Evolutionary conservation across 228 moss, liverwort and hornwort species (phyloP).

Genomic region (Sphagnum fallax): DNA sequence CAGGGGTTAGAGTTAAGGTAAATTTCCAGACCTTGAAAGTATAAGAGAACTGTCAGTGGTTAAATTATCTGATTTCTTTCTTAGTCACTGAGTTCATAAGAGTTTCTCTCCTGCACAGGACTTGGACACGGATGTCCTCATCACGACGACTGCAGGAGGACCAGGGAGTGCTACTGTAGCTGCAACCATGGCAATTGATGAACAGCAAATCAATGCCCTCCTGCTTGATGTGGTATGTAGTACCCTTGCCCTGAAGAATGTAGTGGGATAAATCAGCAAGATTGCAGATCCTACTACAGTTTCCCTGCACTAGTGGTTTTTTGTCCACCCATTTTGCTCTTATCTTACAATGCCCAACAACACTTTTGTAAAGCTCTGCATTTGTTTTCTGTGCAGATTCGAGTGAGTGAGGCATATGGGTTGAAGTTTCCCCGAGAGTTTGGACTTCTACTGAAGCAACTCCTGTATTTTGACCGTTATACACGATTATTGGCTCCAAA

Average conservation of each 20-base stretch:
- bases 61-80: no score
- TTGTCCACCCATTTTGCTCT: no score
- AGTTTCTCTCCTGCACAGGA: conserved; percentile 27
- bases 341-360: no score
- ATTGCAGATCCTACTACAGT: no score
- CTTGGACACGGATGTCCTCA: conserved; percentile 62
- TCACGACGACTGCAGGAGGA: conserved; percentile 64
- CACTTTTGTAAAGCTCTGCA: no score
- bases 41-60: no score
- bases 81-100: no score
- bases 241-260: not conserved
- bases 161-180: conserved; percentile 55
- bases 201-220: conserved; percentile 83
- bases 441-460: conserved; percentile 86
- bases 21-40: no score
- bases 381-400: conserved; percentile 38
- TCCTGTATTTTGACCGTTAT: conserved; percentile 92
- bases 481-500: conserved; percentile 83
- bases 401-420: conserved; percentile 90
- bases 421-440: conserved; percentile 89
- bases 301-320: no score
- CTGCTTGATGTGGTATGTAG: conserved; percentile 80
- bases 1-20: no score
- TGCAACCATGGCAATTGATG: conserved; percentile 69
- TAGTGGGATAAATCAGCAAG: no score